These are phyloP conservation scores for Phlyctochytrium planicorne DNA, from an alignment of 192 early-diverging fungal genomes.

Conservation along the genomic window DNA sequence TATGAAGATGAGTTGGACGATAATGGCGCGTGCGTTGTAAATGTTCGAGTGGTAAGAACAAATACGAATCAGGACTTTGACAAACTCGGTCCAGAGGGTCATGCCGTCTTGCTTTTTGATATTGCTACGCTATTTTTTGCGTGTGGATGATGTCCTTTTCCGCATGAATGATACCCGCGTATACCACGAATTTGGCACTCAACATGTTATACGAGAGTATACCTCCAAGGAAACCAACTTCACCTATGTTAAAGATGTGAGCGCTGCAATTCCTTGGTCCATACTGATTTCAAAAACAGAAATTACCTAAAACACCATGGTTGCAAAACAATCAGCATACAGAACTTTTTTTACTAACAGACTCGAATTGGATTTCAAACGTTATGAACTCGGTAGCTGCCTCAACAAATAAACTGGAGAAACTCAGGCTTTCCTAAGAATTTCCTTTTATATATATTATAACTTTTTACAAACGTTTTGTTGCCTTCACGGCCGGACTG, in stretches of 20 bases:
- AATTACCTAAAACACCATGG: slow-evolving; percentile 29
- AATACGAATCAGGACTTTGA: background rate
- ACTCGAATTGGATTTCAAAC: slow-evolving; percentile 40
- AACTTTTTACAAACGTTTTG: no score
- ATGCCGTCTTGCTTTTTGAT: slow-evolving; percentile 92
- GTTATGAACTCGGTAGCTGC: no score
- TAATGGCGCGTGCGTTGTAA: slow-evolving; percentile 83
- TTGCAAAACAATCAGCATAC: no score
- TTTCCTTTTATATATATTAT: no score
- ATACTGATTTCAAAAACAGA: slow-evolving; percentile 20
- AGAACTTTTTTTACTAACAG: slow-evolving; percentile 32
- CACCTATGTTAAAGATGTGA: slow-evolving; percentile 48
- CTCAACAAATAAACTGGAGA: no score
- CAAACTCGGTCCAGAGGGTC: no score
- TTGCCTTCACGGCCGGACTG: background rate
- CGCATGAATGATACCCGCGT: slow-evolving; percentile 86
- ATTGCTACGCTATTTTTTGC: slow-evolving; percentile 82
- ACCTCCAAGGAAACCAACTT: slow-evolving; percentile 67
- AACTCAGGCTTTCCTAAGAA: no score
- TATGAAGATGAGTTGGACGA: slow-evolving; percentile 98
- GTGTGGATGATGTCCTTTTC: slow-evolving; percentile 93
- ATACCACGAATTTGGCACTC: slow-evolving; percentile 82
- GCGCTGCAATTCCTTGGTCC: background rate
- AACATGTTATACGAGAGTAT: slow-evolving; percentile 67
- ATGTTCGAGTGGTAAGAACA: slow-evolving; percentile 69